Evolutionary conservation across 805 yeast genomes (phyloP), one percentile per base, ranked within the genome.

Genomic region (Lachancea lanzarotensis): DNA sequence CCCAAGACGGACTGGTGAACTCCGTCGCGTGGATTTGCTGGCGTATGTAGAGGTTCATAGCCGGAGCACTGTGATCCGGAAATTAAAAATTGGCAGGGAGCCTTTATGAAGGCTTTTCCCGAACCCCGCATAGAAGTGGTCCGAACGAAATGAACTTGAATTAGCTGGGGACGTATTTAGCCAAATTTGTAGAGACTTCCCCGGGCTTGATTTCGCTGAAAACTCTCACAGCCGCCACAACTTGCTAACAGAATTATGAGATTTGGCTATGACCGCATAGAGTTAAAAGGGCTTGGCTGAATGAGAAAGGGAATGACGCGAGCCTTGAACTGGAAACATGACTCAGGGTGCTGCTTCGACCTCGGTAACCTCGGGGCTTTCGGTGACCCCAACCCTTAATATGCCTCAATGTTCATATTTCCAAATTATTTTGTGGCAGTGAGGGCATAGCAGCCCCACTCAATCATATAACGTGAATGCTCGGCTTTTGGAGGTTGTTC

Each of bases 221-320:
- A 75, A 77, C 52, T 76, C 86, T 1, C 90, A 83, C 56, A 74
- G 87, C 52, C 72, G 91, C 40, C 78, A 69, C 63, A 83, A 83
- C 54, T 88, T 87, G 3, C 70, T 83, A 50, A 72, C 82, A n/a
- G 76, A 76, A 43, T 63, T 74, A n/a, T 81, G 82, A 78, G 79
- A 83, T 20, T 68, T 83, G 41, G 82, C 83, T 41, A n/a, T 81
- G 88, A 13, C 90, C 91, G 5, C 91, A 83, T 57, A 69, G 90
- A 46, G 78, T 88, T 26, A 80, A 81, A 61, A 71, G 91, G 52
- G 90, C 91, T 17, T 83, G 90, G 90, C 84, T 79, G 60, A 90
- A 90, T 31, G 85, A 80, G 49, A 72, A 78, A 51, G 90, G 83
- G 58, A 69, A 68, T 30, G 60, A 71, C 13, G 54, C 60, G n/a